Base-by-base conservation (phyloP, 768 basidiomycete genomes). In the Calocybe cyanea region DNA sequence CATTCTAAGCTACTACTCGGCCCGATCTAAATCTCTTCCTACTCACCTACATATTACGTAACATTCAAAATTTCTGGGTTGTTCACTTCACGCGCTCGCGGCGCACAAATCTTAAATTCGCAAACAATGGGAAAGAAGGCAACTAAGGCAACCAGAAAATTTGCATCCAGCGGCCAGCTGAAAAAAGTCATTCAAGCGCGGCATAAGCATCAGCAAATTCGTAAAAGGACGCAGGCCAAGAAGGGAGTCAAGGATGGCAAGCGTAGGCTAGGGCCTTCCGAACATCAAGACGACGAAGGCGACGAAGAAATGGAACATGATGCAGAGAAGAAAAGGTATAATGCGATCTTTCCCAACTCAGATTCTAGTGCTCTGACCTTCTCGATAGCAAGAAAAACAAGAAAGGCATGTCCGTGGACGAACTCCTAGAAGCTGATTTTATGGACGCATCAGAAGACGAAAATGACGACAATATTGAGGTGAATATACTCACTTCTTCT, bases 131-230 rank as follows among this genome's bases (percentile, higher is more conserved):
- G 67, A 9, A 72, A 67, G 55, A 91, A 87, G 55, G 78, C 82
- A 15, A 68, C 78, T 31, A 94, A 94, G 65, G 80, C 89, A 0
- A 86, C 87, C 9, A 83, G 85, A 60, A 92, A 94, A 68, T 94
- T 94, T 55, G 87, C 85, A 7, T 73, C 88, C 3, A 91, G 87
- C 48, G 94, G 94, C 1, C 83, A 87, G 59, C 80, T 98, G 43
- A 90, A 91, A 59, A 86, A 89, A 53, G 80, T 82, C 15, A 96
- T 98, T 41, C 76, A 90, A 56, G 77, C 83, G 4, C 75, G 94
- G n/a, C 78, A 83, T 47, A 88, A 91, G 56, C 80, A 85, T 56
- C 85, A 92, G 58, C 78, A 89, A 58, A 69, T 80, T 50, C 77
- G 80, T 57, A 87, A 85, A 65, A 83, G 84, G 63, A 72, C 80